phyloP scores from a whole-genome alignment of 139 green algal species.

The Dunaliella primolecta region DNA sequence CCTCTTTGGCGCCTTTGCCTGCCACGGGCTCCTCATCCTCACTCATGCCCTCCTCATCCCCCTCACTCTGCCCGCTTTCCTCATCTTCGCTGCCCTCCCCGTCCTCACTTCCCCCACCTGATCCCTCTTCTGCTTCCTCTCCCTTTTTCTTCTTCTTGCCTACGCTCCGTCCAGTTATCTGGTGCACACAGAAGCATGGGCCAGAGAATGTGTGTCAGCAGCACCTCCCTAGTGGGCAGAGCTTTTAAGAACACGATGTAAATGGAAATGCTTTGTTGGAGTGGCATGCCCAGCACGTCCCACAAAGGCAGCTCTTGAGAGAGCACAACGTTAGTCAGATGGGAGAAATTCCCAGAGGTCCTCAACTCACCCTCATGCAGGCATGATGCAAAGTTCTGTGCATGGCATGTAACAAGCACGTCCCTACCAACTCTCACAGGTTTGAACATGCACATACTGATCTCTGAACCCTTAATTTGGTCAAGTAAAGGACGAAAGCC shows the following conservation, averaged over 20 bases:
- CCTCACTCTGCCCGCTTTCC: neutral
- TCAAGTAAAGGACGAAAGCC: too few species aligned
- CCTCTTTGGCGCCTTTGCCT: neutral
- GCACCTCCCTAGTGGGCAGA: neutral
- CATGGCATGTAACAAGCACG: too few species aligned
- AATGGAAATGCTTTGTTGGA: too few species aligned
- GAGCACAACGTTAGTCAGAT: too few species aligned
- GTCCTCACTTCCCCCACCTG: neutral
- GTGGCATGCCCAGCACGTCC: too few species aligned
- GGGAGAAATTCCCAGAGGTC: too few species aligned
- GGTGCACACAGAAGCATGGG: neutral
- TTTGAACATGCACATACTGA: too few species aligned
- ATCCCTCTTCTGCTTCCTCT: neutral
- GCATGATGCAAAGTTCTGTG: too few species aligned
- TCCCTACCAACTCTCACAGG: too few species aligned
- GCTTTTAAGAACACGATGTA: neutral
- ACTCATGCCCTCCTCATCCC: conserved; percentile 6
- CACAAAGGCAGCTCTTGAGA: too few species aligned
- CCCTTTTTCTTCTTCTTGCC: neutral
- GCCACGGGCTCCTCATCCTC: neutral
- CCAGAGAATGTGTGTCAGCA: neutral
- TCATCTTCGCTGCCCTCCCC: neutral
- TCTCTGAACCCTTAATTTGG: too few species aligned
- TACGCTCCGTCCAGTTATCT: neutral
- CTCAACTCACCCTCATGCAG: too few species aligned